Percentiles rank a stretch among this genome's conserved stretches.
Conservation (phyloP, 306 rosid genomes). For the Dryas octopetala region DNA sequence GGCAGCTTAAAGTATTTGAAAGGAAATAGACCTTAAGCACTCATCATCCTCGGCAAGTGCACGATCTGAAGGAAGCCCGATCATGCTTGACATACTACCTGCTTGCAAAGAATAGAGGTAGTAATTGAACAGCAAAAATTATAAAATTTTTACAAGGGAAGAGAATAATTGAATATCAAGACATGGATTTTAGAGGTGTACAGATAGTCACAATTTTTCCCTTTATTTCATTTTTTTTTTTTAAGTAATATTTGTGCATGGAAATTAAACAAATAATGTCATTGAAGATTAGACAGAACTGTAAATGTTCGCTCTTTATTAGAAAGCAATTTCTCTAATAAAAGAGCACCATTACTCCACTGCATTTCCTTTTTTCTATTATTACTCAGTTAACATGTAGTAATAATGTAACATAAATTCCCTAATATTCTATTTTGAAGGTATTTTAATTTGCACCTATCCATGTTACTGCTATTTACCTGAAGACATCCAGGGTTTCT, state of each 20-base stretch:
- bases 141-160: background rate
- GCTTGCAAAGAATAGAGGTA: constrained; percentile 27
- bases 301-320: background rate
- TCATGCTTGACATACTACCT: constrained; percentile 81
- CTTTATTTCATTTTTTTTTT: background rate
- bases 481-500: constrained; percentile 61
- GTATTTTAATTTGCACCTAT: background rate
- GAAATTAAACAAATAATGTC: background rate
- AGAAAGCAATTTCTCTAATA: background rate
- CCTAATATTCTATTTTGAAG: background rate
- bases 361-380: background rate
- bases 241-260: background rate
- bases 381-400: background rate
- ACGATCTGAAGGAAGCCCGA: constrained; percentile 95
- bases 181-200: background rate
- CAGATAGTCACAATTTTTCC: background rate
- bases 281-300: constrained; percentile 8
- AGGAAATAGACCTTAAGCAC: constrained; percentile 68
- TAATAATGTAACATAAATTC: background rate
- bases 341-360: background rate
- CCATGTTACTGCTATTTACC: constrained; percentile 44
- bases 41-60: constrained; percentile 83
- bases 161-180: background rate
- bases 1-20: constrained; percentile 23
- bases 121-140: background rate